Base-by-base conservation (phyloP, 129 eudicot species). In the Flaveria bidentis region DNA sequence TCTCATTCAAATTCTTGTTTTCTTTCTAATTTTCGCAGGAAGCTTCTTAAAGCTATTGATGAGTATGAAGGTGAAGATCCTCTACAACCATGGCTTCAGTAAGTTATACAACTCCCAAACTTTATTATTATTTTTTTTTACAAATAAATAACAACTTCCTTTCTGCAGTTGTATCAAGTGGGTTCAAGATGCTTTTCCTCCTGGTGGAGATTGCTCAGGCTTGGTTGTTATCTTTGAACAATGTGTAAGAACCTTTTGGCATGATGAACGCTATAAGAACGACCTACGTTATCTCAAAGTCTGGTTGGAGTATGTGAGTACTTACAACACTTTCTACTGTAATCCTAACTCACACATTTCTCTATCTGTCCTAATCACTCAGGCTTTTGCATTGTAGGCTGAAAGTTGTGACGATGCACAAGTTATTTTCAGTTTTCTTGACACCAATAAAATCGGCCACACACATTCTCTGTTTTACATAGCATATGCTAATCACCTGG, bases 201-300 rank as follows among this genome's bases (percentile, higher is more conserved):
- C 96, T 15, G 98, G 93, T 51, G 98, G 98, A 41, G 98, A 94
- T 71, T 84, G 84, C 76, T 94, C 98, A 0, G 97, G 98, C 46
- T 73, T 94, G 62, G 79, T 94, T 1, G 80, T 89, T 23, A 91
- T 94, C 8, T 87, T 80, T 71, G 98, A 94, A 74, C 96, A 94
- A 84, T 94, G 98, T 76, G 98, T 94, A 26, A 87, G 98, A 6
- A 83, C 96, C 30, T 94, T 94, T 84, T 94, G 98, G 98, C 91
- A 88, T 63, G 93, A 94, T 0, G 82, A 80, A 13, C 91, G 90
- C 53, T 94, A 94, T 47, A 87, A 81, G 85, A 82, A 87, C 61
- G 98, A 94, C 78, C 93, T 88, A 22, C 96, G 97, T 36, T 94
- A 90, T 82, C 90, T 94, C 30, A 91, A 88, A 94, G 89, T 91